A percentile compares a stretch with the other conserved stretches of the same genome.
Conservation (phyloP, 495 filamentous ascomycete genomes). For the Annulohypoxylon moriforme region DNA sequence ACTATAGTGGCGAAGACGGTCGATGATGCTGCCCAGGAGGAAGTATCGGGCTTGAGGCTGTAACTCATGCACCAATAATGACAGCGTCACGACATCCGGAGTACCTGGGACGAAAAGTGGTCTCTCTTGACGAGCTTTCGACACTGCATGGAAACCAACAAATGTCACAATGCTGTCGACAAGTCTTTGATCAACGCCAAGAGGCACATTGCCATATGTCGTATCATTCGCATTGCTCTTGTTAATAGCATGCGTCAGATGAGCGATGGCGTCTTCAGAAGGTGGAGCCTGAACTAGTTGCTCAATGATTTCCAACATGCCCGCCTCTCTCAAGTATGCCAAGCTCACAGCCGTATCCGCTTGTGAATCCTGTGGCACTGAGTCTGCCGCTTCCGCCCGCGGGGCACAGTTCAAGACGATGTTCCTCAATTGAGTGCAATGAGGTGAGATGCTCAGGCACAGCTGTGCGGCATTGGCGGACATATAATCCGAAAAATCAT, state of each 20-base stretch:
- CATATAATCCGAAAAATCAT: conserved; percentile 94
- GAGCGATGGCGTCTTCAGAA: conserved; percentile 74
- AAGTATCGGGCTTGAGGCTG: conserved; percentile 85
- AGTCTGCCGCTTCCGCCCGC: conserved; percentile 75
- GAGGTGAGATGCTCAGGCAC: conserved; percentile 84
- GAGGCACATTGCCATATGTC: conserved; percentile 69
- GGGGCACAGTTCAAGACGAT: conserved; percentile 88
- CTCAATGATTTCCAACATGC: conserved; percentile 76
- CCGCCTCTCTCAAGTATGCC: conserved; percentile 67
- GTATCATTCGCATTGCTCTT: conserved; percentile 63
- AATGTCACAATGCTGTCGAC: conserved; percentile 86
- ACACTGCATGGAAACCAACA: conserved; percentile 77
- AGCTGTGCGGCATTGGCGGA: conserved; percentile 86
- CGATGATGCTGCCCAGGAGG: conserved; percentile 83
- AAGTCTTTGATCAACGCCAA: conserved; percentile 75
- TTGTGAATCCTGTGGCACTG: conserved; percentile 45
- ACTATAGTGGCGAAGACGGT: conserved; percentile 91
- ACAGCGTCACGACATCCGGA: conserved; percentile 78
- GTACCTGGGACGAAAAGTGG: conserved; percentile 75
- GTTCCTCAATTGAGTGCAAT: conserved; percentile 90
- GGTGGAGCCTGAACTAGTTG: conserved; percentile 68
- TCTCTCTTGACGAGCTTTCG: conserved; percentile 52
- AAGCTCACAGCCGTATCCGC: conserved; percentile 41
- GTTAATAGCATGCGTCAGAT: conserved; percentile 75
- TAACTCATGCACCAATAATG: conserved; percentile 77